These are phyloP conservation scores for Penicillium atrosanguineum DNA, from an alignment of 495 filamentous ascomycete species.

Conservation along the genomic window DNA sequence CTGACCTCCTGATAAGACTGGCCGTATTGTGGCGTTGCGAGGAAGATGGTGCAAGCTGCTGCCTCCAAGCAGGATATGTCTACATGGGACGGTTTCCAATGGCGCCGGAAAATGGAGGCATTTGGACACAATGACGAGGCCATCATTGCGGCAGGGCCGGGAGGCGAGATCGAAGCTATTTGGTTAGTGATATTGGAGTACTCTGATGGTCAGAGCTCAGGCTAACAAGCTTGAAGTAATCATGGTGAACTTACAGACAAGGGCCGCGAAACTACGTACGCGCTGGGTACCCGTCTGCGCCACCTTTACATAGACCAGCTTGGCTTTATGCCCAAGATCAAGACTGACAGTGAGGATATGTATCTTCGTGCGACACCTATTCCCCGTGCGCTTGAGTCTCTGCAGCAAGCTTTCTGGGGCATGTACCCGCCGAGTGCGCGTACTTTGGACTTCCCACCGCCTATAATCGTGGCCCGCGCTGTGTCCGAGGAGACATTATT, in stretches of 20 bases:
- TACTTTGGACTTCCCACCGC: constrained; percentile 60
- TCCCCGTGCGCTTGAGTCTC: constrained; percentile 78
- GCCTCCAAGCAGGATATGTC: constrained; percentile 55
- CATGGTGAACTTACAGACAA: constrained; percentile 86
- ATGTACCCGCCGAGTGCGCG: constrained; percentile 78
- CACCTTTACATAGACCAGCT: constrained; percentile 87
- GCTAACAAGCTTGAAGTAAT: constrained; percentile 46
- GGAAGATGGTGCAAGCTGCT: constrained; percentile 68
- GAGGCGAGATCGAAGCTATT: constrained; percentile 68
- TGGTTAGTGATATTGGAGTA: constrained; percentile 46
- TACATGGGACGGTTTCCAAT: constrained; percentile 68
- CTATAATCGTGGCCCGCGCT: constrained; percentile 71
- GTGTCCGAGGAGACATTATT: constrained; percentile 85
- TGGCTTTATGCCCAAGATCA: constrained; percentile 71
- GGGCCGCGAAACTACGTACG: constrained; percentile 79
- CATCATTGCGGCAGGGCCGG: constrained; percentile 61
- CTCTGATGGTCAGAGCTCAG: neutral
- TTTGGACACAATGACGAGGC: constrained; percentile 73
- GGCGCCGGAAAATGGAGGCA: constrained; percentile 75
- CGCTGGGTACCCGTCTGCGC: constrained; percentile 74
- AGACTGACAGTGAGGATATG: constrained; percentile 64
- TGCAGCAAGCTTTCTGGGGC: constrained; percentile 86
- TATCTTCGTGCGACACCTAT: constrained; percentile 86
- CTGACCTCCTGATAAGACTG: constrained; percentile 56
- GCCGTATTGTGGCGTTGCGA: constrained; percentile 85